phyloP scores from a whole-genome alignment of 805 yeast genomes.

The Pichia scutulata region DNA sequence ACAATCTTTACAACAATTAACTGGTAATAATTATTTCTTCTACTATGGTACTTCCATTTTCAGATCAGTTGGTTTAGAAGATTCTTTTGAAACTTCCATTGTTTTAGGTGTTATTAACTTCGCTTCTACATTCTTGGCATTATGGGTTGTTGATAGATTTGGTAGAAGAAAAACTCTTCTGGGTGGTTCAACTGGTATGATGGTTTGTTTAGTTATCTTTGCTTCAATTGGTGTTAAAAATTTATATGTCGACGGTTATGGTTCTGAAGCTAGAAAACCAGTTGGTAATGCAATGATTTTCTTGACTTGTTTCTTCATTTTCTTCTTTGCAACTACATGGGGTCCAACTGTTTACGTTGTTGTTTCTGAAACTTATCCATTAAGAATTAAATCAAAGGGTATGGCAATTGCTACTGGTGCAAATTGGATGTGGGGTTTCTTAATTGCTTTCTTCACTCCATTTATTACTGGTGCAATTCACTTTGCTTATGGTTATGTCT shows the following conservation, averaged over 20 bases:
- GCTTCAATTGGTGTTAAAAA: slow-evolving; percentile 52
- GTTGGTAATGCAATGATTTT: slow-evolving; percentile 59
- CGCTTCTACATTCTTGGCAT: slow-evolving; percentile 44
- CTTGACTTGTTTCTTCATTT: slow-evolving; percentile 55
- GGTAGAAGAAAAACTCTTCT: slow-evolving; percentile 49
- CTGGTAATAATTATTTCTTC: slow-evolving; percentile 61
- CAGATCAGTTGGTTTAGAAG: slow-evolving; percentile 47
- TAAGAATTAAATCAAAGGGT: slow-evolving; percentile 53
- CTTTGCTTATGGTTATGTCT: slow-evolving; percentile 51
- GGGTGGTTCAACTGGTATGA: slow-evolving; percentile 46
- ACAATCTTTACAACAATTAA: slow-evolving; percentile 55
- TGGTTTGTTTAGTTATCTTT: slow-evolving; percentile 49
- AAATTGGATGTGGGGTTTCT: slow-evolving; percentile 57
- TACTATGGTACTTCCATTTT: slow-evolving; percentile 60
- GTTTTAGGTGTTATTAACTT: slow-evolving; percentile 51
- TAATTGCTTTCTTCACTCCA: slow-evolving; percentile 52
- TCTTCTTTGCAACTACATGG: slow-evolving; percentile 69
- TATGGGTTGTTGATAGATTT: slow-evolving; percentile 43
- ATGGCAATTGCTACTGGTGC: slow-evolving; percentile 61
- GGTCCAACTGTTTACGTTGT: slow-evolving; percentile 65
- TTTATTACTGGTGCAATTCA: slow-evolving; percentile 46
- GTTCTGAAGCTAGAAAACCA: slow-evolving; percentile 35
- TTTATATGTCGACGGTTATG: slow-evolving; percentile 34
- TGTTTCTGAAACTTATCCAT: slow-evolving; percentile 61
- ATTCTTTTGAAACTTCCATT: slow-evolving; percentile 54